Conservation (phyloP, 140 eudicot species). For the Ambrosia hybrid region DNA sequence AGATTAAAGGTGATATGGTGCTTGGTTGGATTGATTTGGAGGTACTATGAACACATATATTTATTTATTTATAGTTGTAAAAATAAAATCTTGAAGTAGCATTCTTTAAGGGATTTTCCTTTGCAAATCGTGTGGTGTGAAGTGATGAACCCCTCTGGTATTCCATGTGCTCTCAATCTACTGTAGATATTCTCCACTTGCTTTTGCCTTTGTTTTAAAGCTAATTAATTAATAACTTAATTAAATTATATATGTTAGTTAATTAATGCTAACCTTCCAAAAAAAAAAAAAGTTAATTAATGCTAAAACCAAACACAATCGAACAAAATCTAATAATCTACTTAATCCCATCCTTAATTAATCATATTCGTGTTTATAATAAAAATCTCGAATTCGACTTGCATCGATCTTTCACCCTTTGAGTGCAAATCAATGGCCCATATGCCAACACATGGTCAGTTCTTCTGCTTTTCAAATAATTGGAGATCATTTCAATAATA, state of each 20-base stretch:
- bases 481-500: background rate
- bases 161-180: slow-evolving; percentile 76
- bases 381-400: background rate
- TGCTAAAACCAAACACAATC: slow-evolving; percentile 39
- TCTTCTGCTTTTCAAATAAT: background rate
- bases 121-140: slow-evolving; percentile 39
- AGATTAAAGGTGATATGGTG: slow-evolving; percentile 46
- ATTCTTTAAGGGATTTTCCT: slow-evolving; percentile 34
- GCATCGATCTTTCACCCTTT: slow-evolving; percentile 14
- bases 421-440: slow-evolving; percentile 11
- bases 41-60: slow-evolving; percentile 8
- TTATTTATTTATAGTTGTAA: background rate
- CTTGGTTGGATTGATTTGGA: slow-evolving; percentile 43
- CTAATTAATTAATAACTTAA: background rate
- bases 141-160: slow-evolving; percentile 32
- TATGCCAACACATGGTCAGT: slow-evolving; percentile 4
- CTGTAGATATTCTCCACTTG: slow-evolving; percentile 55
- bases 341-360: slow-evolving; percentile 29
- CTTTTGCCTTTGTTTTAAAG: slow-evolving; percentile 33
- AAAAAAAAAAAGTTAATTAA: slow-evolving; percentile 18
- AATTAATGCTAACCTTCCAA: no score
- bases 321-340: slow-evolving; percentile 42
- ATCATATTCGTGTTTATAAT: background rate
- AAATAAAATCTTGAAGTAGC: slow-evolving; percentile 32
- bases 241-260: no score